A percentile compares a stretch with the other conserved stretches of the same genome.
phyloP scores from a whole-genome alignment of 306 rosid species.

The Spatholobus suberectus region DNA sequence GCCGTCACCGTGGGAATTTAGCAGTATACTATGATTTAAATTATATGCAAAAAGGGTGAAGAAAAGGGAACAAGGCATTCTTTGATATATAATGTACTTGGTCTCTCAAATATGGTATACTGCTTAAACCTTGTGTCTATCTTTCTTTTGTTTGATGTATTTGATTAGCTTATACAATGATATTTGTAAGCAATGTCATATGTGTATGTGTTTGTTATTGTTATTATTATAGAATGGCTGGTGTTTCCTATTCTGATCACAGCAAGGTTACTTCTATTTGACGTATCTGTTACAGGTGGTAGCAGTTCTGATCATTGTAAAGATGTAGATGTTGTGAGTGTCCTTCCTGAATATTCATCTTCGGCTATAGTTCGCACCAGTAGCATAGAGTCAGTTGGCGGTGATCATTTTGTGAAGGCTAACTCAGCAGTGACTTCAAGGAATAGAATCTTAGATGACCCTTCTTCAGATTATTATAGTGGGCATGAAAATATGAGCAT shows the following conservation, averaged over 20 bases:
- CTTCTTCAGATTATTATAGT: conserved; percentile 67
- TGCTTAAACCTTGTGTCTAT: not conserved
- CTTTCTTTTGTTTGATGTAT: conserved; percentile 13
- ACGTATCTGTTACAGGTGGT: conserved; percentile 60
- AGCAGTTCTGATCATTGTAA: conserved; percentile 75
- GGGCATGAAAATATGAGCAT: conserved; percentile 59
- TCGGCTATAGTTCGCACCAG: conserved; percentile 49
- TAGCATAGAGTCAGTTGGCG: conserved; percentile 53
- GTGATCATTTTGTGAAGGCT: conserved; percentile 56
- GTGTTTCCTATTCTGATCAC: conserved; percentile 15
- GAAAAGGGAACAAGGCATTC: not conserved
- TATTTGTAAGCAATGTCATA: not conserved
- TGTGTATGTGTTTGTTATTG: not conserved
- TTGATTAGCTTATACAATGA: conserved; percentile 21
- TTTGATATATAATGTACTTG: not conserved
- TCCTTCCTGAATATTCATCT: conserved; percentile 70
- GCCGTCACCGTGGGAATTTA: not conserved
- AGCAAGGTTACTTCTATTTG: conserved; percentile 15
- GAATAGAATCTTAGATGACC: conserved; percentile 62
- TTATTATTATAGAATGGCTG: not conserved
- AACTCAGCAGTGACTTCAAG: conserved; percentile 50
- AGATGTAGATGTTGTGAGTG: conserved; percentile 88
- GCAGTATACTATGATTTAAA: not conserved
- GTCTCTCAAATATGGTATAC: not conserved
- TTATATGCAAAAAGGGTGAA: not conserved